These are phyloP conservation scores for Phytophthora podocarpi DNA, from an alignment of 352 stramenopile genomes.

Conservation along the genomic window DNA sequence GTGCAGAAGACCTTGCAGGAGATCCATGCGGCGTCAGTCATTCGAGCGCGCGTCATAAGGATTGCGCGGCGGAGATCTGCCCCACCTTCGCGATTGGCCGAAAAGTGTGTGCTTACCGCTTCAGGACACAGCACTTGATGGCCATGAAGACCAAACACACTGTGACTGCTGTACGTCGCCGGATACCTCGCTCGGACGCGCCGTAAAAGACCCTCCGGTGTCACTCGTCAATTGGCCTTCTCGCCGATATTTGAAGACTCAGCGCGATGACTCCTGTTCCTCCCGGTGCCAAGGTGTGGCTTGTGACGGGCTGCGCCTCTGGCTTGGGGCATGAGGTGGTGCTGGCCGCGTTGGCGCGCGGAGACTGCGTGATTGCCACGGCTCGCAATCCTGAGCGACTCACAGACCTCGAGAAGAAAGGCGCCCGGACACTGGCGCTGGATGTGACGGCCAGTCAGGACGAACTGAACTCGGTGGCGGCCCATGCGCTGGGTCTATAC, in stretches of 20 bases:
- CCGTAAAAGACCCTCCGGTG: neutral
- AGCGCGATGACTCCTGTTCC: conserved; percentile 19
- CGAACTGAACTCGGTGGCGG: conserved; percentile 28
- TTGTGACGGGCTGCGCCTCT: conserved; percentile 49
- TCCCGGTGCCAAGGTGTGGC: conserved; percentile 35
- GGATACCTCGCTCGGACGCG: conserved; percentile 15
- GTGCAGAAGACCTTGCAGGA: neutral
- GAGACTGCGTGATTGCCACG: conserved; percentile 48
- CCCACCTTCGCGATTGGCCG: conserved; percentile 12
- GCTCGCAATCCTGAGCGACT: conserved; percentile 33
- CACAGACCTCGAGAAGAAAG: conserved; percentile 31
- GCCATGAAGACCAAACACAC: conserved; percentile 20
- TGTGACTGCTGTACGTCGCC: conserved; percentile 14
- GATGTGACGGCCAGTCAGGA: conserved; percentile 43
- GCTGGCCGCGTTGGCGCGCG: conserved; percentile 34
- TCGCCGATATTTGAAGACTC: neutral
- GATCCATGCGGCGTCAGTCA: neutral
- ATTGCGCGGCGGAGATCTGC: conserved; percentile 17
- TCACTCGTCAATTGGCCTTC: conserved; percentile 18
- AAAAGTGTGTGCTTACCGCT: conserved; percentile 16
- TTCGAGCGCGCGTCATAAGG: conserved; percentile 5
- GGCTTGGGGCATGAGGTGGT: conserved; percentile 42
- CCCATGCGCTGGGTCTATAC: conserved; percentile 18
- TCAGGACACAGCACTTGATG: conserved; percentile 31
- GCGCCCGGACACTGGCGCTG: conserved; percentile 37